Conservation (phyloP, 176 grass and related monocot genomes). For the Oryza punctata region DNA sequence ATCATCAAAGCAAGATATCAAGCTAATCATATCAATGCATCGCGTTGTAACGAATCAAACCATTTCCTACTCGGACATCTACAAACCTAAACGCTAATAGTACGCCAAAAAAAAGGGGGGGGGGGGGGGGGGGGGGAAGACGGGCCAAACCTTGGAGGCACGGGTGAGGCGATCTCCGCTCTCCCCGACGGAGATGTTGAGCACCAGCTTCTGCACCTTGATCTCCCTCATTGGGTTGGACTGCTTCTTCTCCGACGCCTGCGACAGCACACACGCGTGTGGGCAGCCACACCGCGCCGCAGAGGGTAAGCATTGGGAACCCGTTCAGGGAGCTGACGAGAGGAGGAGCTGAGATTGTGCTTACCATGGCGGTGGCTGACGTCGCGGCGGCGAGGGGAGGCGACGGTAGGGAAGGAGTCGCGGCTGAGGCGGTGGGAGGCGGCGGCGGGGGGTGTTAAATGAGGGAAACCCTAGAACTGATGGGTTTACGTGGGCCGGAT, state of each 20-base stretch:
- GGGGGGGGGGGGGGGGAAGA: too few relatives aligned
- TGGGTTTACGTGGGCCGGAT: slow-evolving; percentile 1
- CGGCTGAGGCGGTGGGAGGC: background rate
- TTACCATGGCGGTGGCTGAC: slow-evolving; percentile 38
- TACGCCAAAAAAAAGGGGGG: background rate
- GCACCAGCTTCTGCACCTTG: slow-evolving; percentile 65
- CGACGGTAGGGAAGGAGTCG: background rate
- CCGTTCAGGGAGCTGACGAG: background rate
- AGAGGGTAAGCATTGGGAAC: background rate
- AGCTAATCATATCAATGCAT: background rate
- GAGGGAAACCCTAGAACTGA: slow-evolving; percentile 34
- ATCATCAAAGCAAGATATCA: background rate
- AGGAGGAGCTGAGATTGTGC: background rate
- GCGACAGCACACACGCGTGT: background rate
- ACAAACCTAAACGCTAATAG: background rate
- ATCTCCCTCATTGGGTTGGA: slow-evolving; percentile 70
- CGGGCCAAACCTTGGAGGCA: slow-evolving; percentile 44
- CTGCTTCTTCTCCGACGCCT: slow-evolving; percentile 69
- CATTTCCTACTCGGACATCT: background rate
- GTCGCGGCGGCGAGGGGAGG: background rate
- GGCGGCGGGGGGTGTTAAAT: slow-evolving; percentile 30
- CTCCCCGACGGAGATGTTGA: slow-evolving; percentile 78
- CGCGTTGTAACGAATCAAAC: background rate
- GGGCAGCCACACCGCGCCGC: background rate
- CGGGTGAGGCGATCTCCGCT: slow-evolving; percentile 70